These are phyloP conservation scores for Bolboschoenoplectus hybrid DNA, from an alignment of 202 grass and related monocot species.

Conservation along the genomic window DNA sequence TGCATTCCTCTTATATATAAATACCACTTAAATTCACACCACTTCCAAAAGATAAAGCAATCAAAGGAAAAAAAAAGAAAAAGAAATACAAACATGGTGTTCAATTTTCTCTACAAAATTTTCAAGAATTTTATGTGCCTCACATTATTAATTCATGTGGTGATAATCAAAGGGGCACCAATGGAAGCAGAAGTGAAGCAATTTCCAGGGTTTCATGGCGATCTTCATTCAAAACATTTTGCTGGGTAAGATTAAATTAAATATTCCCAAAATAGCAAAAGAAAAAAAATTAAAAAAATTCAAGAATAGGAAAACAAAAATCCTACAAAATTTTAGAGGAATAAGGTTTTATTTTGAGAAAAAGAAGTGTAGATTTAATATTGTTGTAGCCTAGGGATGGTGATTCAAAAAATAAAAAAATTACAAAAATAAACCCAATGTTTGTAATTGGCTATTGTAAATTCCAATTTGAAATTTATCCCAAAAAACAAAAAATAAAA, in stretches of 20 bases:
- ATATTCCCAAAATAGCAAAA: background rate
- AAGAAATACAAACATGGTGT: background rate
- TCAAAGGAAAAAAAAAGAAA: background rate
- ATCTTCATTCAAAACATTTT: conserved; percentile 16
- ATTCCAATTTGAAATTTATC: no score
- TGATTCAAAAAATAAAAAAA: no score
- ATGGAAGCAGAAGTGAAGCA: conserved; percentile 45
- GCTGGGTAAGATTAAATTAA: background rate
- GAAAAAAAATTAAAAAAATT: background rate
- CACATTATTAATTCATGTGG: background rate
- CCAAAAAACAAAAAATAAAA: no score
- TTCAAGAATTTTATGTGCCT: background rate
- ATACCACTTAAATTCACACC: background rate
- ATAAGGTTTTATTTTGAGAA: no score
- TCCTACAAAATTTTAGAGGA: background rate
- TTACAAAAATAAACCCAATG: no score
- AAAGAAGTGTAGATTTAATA: no score
- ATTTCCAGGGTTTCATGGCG: conserved; percentile 36
- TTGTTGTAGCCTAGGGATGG: no score
- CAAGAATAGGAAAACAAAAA: background rate
- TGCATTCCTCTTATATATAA: background rate
- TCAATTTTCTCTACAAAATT: conserved; percentile 10
- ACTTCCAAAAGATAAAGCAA: background rate
- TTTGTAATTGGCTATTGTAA: no score
- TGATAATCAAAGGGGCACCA: conserved; percentile 17